Conservation (phyloP, 371 early-diverging fungal genomes). For the Mucor mucedo region DNA sequence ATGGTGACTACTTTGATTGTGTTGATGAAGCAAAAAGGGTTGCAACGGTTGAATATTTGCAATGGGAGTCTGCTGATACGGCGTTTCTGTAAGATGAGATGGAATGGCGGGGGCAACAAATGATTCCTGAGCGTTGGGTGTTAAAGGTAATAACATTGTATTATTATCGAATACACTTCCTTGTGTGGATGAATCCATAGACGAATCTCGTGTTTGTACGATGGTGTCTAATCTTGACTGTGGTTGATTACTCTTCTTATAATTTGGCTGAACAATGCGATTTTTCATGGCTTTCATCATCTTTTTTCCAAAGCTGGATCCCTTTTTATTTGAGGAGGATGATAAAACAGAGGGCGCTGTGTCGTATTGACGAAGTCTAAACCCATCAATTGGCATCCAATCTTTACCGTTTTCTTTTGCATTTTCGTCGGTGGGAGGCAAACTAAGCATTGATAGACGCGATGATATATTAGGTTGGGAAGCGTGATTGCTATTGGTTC, state of each 20-base stretch:
- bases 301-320: constrained; percentile 35
- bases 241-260: neutral
- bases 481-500: constrained; percentile 24
- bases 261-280: constrained; percentile 8
- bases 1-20: constrained; percentile 31
- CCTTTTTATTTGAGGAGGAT: constrained; percentile 14
- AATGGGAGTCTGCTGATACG: neutral
- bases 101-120: constrained; percentile 21
- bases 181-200: constrained; percentile 77
- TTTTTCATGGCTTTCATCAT: constrained; percentile 46
- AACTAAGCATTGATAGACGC: constrained; percentile 17
- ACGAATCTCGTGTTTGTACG: constrained; percentile 6
- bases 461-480: constrained; percentile 6
- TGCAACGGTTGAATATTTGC: constrained; percentile 21
- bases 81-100: neutral
- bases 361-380: constrained; percentile 39
- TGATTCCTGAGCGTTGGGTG: neutral
- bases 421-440: constrained; percentile 7
- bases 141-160: constrained; percentile 8
- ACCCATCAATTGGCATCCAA: constrained; percentile 50
- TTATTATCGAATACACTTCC: constrained; percentile 76
- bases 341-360: constrained; percentile 28
- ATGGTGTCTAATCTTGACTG: constrained; percentile 6
- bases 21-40: constrained; percentile 17
- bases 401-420: constrained; percentile 18